phyloP scores from a whole-genome alignment of 148 eudicot species.

The Camellia japonica region DNA sequence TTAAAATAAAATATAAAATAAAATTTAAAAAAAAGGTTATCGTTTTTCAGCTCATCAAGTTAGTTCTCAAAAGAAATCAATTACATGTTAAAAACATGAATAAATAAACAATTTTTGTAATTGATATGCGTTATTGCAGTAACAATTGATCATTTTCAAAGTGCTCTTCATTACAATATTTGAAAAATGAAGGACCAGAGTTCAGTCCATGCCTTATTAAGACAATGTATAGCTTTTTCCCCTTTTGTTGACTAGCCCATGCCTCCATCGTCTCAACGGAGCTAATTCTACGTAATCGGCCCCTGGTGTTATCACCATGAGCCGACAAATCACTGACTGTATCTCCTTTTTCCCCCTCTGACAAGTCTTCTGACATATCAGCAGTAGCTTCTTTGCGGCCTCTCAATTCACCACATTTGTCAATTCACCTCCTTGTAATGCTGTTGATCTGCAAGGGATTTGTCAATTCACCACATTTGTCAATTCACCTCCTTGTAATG shows the following conservation, averaged over 20 bases:
- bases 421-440: no score
- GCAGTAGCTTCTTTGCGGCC: conserved; percentile 93
- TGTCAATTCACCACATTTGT: no score
- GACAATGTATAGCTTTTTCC: conserved; percentile 80
- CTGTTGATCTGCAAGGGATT: no score
- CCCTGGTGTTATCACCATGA: conserved; percentile 70
- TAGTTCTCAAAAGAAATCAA: neutral
- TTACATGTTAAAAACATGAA: neutral
- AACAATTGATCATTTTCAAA: neutral
- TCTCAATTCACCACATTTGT: no score
- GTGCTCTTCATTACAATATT: neutral
- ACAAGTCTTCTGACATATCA: conserved; percentile 95
- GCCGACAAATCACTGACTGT: conserved; percentile 46
- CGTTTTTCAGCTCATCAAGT: neutral
- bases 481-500: no score
- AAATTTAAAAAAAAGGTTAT: neutral
- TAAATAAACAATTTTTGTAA: neutral
- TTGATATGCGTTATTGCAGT: neutral
- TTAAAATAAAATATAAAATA: no score
- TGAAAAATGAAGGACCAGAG: conserved; percentile 6
- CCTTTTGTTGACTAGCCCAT: conserved; percentile 83
- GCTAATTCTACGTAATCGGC: conserved; percentile 70
- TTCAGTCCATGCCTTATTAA: conserved; percentile 57
- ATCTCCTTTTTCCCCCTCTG: conserved; percentile 97
- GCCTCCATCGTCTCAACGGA: conserved; percentile 84